phyloP scores from a whole-genome alignment of 1,284 basidiomycete genomes.

The Boletellus sp. region DNA sequence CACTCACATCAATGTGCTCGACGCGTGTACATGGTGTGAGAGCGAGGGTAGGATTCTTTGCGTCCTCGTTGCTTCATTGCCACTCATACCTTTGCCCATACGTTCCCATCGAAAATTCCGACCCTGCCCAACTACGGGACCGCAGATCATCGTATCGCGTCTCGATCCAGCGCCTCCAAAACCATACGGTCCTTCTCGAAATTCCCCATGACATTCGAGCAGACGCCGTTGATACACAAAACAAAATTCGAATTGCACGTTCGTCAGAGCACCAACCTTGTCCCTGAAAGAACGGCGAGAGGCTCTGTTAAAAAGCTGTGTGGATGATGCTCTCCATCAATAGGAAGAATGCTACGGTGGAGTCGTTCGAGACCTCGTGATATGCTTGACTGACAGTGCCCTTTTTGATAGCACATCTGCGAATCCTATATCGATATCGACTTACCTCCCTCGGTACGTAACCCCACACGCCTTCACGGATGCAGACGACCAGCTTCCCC shows the following conservation, averaged over 20 bases:
- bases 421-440: background rate
- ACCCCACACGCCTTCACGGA: background rate
- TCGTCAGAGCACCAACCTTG: background rate
- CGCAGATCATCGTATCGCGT: background rate
- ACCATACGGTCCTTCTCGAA: background rate
- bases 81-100: background rate
- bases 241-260: background rate
- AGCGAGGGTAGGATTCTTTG: background rate
- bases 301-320: background rate
- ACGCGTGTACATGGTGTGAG: constrained; percentile 1
- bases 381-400: background rate
- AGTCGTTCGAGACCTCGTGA: background rate
- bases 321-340: background rate
- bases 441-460: constrained; percentile 2
- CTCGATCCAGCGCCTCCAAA: constrained; percentile 1
- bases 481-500: background rate
- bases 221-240: background rate
- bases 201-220: background rate
- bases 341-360: background rate
- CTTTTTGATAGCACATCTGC: background rate
- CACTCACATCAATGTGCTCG: constrained; percentile 1
- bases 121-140: background rate
- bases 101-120: constrained; percentile 3
- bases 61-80: background rate
- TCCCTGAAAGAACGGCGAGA: background rate